Base-by-base conservation (phyloP, 2,329 filamentous ascomycete species). In the Neonectria hederae region DNA sequence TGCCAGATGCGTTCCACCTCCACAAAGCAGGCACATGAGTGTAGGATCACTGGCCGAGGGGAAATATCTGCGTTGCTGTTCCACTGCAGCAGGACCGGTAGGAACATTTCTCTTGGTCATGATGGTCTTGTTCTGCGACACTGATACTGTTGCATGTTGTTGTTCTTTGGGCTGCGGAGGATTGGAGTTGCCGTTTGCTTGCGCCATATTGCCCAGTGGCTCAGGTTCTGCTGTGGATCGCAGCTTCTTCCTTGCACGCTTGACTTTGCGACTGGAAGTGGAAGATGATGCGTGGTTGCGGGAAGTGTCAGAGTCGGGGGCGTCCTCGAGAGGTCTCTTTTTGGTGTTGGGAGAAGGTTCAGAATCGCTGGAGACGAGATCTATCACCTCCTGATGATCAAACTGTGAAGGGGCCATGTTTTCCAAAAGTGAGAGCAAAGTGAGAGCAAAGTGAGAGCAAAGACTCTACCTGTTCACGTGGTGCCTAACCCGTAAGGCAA, bases 1-100 rank as follows among this genome's bases (percentile, higher is more conserved):
- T 13, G 81, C 76, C 19, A 69, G 71, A 74, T 90, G 88, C 11
- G 82, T 83, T 43, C 75, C 72, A 21, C 79, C 76, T 5, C 83
- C 84, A 67, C 87, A 90, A 38, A 80, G 77, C 56, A 87, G 75
- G 70, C 87, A 90, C 72, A 83, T 81, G 4, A 74, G 72, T 26
- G 79, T 77, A 24, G 80, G 74, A 26, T 82, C 76, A 17, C 75
- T 70, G 30, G 83, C 78, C 1, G 82, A 82, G 3, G 86, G 85
- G 64, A 88, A 89, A 69, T 87, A 87, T 66, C 72, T 80, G 22
- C 68, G 77, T 63, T 83, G 82, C 60, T 83, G 77, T 21, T 72
- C 73, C 21, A 79, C 61, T 55, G 80, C 81, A 26, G 80, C 75
- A 10, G 75, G 72, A 6, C 73, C 74, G 4, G 65, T 65, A 13